Percentiles rank a stretch among this genome's conserved stretches.
Conservation (phyloP, 352 stramenopile species). For the Pilasporangium apinafurcum region DNA sequence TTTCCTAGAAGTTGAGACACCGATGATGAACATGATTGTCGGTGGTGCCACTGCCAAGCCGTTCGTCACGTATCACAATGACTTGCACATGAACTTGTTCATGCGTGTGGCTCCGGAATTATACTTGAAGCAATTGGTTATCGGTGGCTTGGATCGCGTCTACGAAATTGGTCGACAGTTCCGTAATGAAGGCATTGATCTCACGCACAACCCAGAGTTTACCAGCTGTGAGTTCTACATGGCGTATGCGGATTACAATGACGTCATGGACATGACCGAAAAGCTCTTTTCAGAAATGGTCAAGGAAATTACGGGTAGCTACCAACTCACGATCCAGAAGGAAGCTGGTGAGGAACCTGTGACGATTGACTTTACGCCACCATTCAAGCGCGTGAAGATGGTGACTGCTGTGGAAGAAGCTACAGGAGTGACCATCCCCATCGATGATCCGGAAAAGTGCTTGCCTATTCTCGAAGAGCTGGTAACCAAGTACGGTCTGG, state of each 20-base stretch:
- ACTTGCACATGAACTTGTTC: conserved; percentile 94
- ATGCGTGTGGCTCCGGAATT: conserved; percentile 97
- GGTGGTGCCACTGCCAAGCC: conserved; percentile 96
- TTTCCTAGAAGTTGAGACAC: conserved; percentile 99
- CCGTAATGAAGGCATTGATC: conserved; percentile 98
- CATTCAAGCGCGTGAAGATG: conserved; percentile 96
- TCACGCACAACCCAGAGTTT: conserved; percentile 99
- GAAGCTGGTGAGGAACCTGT: conserved; percentile 60
- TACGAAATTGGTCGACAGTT: conserved; percentile 99
- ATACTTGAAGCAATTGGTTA: conserved; percentile 97
- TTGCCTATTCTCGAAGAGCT: conserved; percentile 54
- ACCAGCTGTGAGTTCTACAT: conserved; percentile 98
- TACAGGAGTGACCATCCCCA: conserved; percentile 64
- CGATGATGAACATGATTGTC: conserved; percentile 94
- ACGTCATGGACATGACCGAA: conserved; percentile 97
- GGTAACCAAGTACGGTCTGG: conserved; percentile 64
- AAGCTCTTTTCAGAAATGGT: conserved; percentile 89
- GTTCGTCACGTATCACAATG: conserved; percentile 98
- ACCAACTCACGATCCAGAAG: conserved; percentile 88
- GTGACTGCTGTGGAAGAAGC: conserved; percentile 63
- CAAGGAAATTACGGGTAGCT: conserved; percentile 87
- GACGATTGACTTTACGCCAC: conserved; percentile 92
- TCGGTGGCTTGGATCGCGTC: conserved; percentile 96
- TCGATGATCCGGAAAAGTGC: conserved; percentile 58
- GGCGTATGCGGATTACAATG: conserved; percentile 97